A percentile compares a stretch with the other conserved stretches of the same genome.
Conservation (phyloP, 306 rosid genomes). For the Pyrus betulifolia region DNA sequence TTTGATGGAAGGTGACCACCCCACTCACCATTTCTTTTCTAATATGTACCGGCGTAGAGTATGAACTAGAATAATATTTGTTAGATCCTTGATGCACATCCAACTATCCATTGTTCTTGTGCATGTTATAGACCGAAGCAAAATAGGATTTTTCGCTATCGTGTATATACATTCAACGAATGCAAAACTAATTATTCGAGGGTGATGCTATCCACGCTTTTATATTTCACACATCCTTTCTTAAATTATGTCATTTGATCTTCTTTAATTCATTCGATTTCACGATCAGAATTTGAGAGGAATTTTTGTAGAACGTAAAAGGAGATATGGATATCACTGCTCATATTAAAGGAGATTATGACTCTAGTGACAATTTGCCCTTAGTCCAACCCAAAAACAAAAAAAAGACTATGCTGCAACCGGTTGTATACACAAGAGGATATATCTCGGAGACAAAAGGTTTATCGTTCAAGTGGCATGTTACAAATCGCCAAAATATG, state of each 20-base stretch:
- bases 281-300: too few relatives aligned
- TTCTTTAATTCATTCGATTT: too few relatives aligned
- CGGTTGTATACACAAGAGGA: not conserved
- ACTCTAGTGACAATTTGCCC: too few relatives aligned
- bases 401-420: not conserved
- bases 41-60: not conserved
- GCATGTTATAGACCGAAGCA: not conserved
- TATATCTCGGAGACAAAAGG: not conserved
- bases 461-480: not conserved
- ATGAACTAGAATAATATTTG: not conserved
- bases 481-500: constrained; percentile 13
- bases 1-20: constrained; percentile 28
- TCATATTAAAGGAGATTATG: too few relatives aligned
- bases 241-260: too few relatives aligned
- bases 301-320: too few relatives aligned
- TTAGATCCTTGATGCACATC: too few relatives aligned
- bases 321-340: too few relatives aligned
- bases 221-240: too few relatives aligned
- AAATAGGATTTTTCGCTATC: too few relatives aligned
- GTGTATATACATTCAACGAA: not conserved
- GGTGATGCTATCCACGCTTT: not conserved
- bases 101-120: not conserved
- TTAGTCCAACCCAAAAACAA: too few relatives aligned
- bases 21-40: constrained; percentile 29
- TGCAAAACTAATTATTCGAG: not conserved